Base-by-base conservation (phyloP, 2,329 filamentous ascomycete species). In the Pseudogymnoascus sp. region DNA sequence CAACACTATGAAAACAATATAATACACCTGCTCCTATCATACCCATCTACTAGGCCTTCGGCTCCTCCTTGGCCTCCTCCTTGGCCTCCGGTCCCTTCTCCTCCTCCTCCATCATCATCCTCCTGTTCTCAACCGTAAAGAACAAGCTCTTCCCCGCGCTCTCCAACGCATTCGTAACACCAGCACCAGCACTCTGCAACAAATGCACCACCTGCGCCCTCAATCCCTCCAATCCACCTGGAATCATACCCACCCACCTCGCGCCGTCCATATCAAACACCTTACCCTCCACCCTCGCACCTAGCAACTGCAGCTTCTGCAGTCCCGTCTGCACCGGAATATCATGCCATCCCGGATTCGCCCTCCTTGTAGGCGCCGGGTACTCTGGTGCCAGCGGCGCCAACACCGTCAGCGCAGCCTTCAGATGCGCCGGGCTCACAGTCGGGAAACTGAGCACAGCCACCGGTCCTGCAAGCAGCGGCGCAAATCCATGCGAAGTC, bases 231-330 rank as follows among this genome's bases (percentile, higher is more conserved):
- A 96, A 73, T 39, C 92, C 91, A 63, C 90, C 91, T 67, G 88
- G 80, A 68, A 97, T 95, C 36, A 87, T 81, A 62, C 91, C 83
- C 47, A 87, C 81, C 87, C 87, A 89, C 70, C 80, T 84, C 29
- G 81, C 79, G 7, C 70, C 70, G 6, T 74, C 73, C 9, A 71
- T 63, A 64, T 71, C 71, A 40, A 77, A 68, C 1, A 76, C 68
- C 64, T 71, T 87, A 65, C 89, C 89, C 71, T 99, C 94, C 31
- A 97, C 83, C 59, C 94, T 82, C 11, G 92, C 92, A 60, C 92
- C 94, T 11, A 99, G 77, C 35, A 99, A 76, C 73, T 96, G 80
- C 65, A 99, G 76, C 77, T 99, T 99, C 70, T 91, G 85, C 67
- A 99, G 73, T 6, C 89, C 94, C 66, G 78, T 84, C 75, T 97